Base-by-base conservation (phyloP, 805 yeast genomes). In the Suhomyces sp. region DNA sequence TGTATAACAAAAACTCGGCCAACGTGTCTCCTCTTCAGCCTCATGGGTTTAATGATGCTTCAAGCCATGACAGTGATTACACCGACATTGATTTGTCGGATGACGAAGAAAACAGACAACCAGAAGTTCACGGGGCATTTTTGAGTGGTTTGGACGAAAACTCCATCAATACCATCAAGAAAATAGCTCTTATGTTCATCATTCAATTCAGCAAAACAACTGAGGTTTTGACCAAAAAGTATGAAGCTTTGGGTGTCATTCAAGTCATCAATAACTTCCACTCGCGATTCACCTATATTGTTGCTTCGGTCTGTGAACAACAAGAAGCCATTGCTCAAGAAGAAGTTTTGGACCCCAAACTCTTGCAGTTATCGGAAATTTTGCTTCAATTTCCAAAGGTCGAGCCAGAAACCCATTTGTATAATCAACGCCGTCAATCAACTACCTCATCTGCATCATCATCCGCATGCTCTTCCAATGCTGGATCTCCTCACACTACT, bases 201-300 rank as follows among this genome's bases (percentile, higher is more conserved):
- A 68, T 70, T 48, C 77, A 77, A 33, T 67, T 81, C 40, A 61
- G 72, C 48, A 68, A 71, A 53, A 78, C 81, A 23, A 77, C 84
- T 2, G 86, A 82, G 52, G 83, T 81, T 13, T 65, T 82, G 33
- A 63, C 74, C 29, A 79, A 78, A 51, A 82, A 82, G 62, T 79
- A 81, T 59, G 72, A 79, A 36, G 72, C 70, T 29, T 62, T 80
- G 48, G 86, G 86, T 1, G 86, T 82, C 10, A 72, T 80, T n/a
- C 77, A 76, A 15, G 83, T 80, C 17, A 61, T 74, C 22, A 66
- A 66, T 54, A 69, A 68, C 57, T 70, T 65, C 59, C 60, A 57
- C 48, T 50, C 54, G 19, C 33, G 61, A 23, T 53, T 46, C 48
- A 52, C 53, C 45, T 56, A 48, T 49, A 52, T 55, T 35, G 62